A percentile compares a stretch with the other conserved stretches of the same genome.
Evolutionary conservation across 2,329 filamentous ascomycete species (phyloP).

Genomic region (Penicillium brasilianum): DNA sequence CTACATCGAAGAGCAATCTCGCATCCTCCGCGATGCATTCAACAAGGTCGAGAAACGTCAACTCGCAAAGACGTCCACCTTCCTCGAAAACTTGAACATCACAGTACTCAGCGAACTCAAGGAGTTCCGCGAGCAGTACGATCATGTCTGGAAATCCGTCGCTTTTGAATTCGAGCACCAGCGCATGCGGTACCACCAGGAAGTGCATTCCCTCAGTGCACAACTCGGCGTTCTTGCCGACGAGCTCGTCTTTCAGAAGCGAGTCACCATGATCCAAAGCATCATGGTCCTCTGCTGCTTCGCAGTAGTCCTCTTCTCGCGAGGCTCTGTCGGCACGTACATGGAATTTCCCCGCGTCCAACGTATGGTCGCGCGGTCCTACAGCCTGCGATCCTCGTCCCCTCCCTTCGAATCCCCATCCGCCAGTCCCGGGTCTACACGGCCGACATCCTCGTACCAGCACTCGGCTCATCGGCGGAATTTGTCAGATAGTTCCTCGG

Average conservation of each 20-base stretch:
- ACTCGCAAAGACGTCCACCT: conserved; percentile 77
- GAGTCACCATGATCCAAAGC: conserved; percentile 91
- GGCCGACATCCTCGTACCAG: conserved; percentile 39
- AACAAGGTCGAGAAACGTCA: conserved; percentile 86
- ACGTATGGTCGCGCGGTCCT: conserved; percentile 52
- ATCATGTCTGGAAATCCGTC: conserved; percentile 95
- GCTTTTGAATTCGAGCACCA: conserved; percentile 89
- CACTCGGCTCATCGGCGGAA: conserved; percentile 37
- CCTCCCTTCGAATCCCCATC: conserved; percentile 43
- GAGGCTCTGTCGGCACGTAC: conserved; percentile 49
- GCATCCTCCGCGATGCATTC: conserved; percentile 84
- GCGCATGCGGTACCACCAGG: conserved; percentile 79
- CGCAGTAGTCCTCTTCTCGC: conserved; percentile 79
- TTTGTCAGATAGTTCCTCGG: conserved; percentile 42
- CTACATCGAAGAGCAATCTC: conserved; percentile 96
- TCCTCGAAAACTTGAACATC: conserved; percentile 82
- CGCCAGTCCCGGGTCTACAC: conserved; percentile 45
- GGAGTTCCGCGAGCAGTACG: conserved; percentile 81
- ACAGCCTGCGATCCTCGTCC: conserved; percentile 48
- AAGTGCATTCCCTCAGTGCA: conserved; percentile 79
- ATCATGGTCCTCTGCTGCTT: conserved; percentile 85
- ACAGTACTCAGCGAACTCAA: conserved; percentile 84
- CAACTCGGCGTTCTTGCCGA: conserved; percentile 90
- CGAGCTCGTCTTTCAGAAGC: conserved; percentile 81
- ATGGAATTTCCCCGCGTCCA: conserved; percentile 54